Conservation (phyloP, 768 basidiomycete genomes). For the Amanita pallidorosea region DNA sequence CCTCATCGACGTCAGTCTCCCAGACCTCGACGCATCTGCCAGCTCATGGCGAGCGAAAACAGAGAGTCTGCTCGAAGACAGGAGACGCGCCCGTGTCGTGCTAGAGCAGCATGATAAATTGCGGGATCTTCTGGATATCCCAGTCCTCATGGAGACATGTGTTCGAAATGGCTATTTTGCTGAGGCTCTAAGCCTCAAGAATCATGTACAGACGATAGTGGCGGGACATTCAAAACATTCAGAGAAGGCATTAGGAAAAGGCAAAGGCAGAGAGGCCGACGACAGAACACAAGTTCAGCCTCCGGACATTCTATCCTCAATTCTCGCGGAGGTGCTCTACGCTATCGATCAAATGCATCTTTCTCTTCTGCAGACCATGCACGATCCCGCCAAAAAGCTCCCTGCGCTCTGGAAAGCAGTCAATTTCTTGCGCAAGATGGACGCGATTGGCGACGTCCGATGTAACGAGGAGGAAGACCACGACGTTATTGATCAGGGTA, state of each 20-base stretch:
- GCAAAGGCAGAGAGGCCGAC: conserved; percentile 9
- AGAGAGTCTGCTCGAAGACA: conserved; percentile 62
- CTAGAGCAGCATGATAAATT: conserved; percentile 92
- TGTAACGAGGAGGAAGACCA: conserved; percentile 1
- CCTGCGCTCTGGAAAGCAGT: conserved; percentile 87
- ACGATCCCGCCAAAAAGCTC: conserved; percentile 75
- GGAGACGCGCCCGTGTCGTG: conserved; percentile 72
- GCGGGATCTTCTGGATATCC: conserved; percentile 83
- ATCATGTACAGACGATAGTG: conserved; percentile 51
- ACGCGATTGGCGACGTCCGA: conserved; percentile 33
- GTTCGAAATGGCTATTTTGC: conserved; percentile 87
- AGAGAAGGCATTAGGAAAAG: conserved; percentile 22
- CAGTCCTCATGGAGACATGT: conserved; percentile 85
- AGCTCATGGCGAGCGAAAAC: conserved; percentile 62
- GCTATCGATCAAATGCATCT: conserved; percentile 65
- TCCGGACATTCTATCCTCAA: conserved; percentile 45
- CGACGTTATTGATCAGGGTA: conserved; percentile 1
- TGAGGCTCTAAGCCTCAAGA: conserved; percentile 80
- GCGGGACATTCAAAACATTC: conserved; percentile 12
- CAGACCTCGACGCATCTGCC: conserved; percentile 66
- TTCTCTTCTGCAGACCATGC: conserved; percentile 66
- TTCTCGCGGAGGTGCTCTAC: conserved; percentile 57
- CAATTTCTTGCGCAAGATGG: conserved; percentile 79
- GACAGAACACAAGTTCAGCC: conserved; percentile 9
- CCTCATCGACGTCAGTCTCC: conserved; percentile 58